Base-by-base conservation (phyloP, 1,284 basidiomycete genomes). In the Takashimella koratensis region DNA sequence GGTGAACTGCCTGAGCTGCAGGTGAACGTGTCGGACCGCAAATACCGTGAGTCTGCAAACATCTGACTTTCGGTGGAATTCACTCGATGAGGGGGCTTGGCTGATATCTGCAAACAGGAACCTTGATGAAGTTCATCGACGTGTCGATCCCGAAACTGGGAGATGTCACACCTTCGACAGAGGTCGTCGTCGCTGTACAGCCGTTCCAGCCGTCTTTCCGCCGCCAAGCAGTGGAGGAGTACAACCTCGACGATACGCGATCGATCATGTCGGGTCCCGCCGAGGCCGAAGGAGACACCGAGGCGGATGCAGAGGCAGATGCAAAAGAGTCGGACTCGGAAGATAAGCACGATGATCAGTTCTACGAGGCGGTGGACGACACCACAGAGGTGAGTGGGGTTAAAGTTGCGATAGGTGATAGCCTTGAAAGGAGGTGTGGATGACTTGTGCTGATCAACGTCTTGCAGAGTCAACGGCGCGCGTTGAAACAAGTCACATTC, bases 1-100 rank as follows among this genome's bases (percentile, higher is more conserved):
- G 96, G 95, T 10, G 88, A 87, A 58, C 78, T 99, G 52, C 95
- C 96, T 1, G 84, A 84, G 43, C 80, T 99, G 5, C 86, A 90
- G 66, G 82, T 97, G 71, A 98, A 99, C 76, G 82, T 98, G 58
- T 98, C 96, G 5, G 96, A 98, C 65, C 82, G 82, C 21, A 99
- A 98, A 76, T 99, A 99, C 78, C 91, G 70, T 70, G 51, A 58
- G 68, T 63, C 6, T 43, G 12, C 24, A 13, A 23, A 16, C 39
- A 25, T 27, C 58, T 55, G 47, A 60, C 41, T 11, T 5, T 11
- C n/a, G 21, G n/a, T n/a, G n/a, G n/a, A n/a, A n/a, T n/a, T n/a
- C n/a, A n/a, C n/a, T n/a, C n/a, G n/a, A n/a, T 36, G 30, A 36
- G 16, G 8, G 30, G 10, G 8, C 30, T 8, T 36, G 30, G 16